phyloP scores from a whole-genome alignment of 805 yeast species.

The Suhomyces sp. region DNA sequence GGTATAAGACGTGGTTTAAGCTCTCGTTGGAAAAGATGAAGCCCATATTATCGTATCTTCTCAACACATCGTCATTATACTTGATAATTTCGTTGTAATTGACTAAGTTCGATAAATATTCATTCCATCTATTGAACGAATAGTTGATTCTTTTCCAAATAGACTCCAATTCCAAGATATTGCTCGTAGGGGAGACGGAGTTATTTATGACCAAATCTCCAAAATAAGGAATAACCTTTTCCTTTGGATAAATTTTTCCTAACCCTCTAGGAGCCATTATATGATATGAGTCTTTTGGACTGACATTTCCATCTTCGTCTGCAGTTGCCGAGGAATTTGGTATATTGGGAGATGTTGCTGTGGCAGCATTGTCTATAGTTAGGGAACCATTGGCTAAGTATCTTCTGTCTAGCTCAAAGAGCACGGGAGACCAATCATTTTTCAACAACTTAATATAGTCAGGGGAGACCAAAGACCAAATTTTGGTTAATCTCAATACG shows the following conservation, averaged over 20 bases:
- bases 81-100: constrained; percentile 41
- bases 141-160: constrained; percentile 65
- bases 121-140: constrained; percentile 82
- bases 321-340: constrained; percentile 4
- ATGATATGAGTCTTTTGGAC: constrained; percentile 50
- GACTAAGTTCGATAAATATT: constrained; percentile 51
- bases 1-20: constrained; percentile 39
- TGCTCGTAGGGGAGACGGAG: constrained; percentile 14
- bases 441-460: constrained; percentile 57
- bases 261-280: constrained; percentile 86
- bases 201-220: constrained; percentile 73
- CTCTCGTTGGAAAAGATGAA: constrained; percentile 43
- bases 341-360: constrained; percentile 9
- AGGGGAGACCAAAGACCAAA: constrained; percentile 73
- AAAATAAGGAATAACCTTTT: constrained; percentile 81
- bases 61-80: constrained; percentile 39
- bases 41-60: constrained; percentile 40
- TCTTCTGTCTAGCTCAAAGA: constrained; percentile 81
- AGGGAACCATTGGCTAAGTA: constrained; percentile 43
- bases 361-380: constrained; percentile 2
- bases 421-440: constrained; percentile 90
- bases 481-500: constrained; percentile 62
- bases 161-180: constrained; percentile 56
- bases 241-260: constrained; percentile 72
- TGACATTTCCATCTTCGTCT: constrained; percentile 28